Evolutionary conservation across 2,329 filamentous ascomycete genomes (phyloP).

Genomic region (Claviceps sp.): DNA sequence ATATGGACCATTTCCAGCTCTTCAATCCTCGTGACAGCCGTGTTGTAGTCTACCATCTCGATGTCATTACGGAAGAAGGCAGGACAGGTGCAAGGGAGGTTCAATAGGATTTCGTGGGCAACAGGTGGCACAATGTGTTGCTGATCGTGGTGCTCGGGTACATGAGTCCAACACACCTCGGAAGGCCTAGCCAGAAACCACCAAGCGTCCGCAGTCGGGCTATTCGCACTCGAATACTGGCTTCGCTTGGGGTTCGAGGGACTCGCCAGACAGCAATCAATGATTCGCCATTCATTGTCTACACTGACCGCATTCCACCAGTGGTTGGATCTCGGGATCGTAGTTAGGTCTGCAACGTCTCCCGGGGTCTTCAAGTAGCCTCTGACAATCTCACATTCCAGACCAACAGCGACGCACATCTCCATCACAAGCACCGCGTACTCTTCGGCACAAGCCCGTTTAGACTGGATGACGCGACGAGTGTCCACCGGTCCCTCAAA

Average conservation of each 20-base stretch:
- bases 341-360: slow-evolving; percentile 66
- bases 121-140: slow-evolving; percentile 89
- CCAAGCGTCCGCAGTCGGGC: slow-evolving; percentile 66
- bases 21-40: slow-evolving; percentile 70
- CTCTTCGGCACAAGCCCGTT: slow-evolving; percentile 75
- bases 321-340: slow-evolving; percentile 80
- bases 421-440: slow-evolving; percentile 79
- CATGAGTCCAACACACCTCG: slow-evolving; percentile 91
- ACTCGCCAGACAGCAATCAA: slow-evolving; percentile 85
- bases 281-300: slow-evolving; percentile 90
- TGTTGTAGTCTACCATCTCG: slow-evolving; percentile 81
- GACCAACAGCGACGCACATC: slow-evolving; percentile 83
- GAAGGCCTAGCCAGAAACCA: slow-evolving; percentile 86
- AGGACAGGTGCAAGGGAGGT: slow-evolving; percentile 74
- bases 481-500: slow-evolving; percentile 78
- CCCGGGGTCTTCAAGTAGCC: slow-evolving; percentile 88
- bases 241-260: slow-evolving; percentile 75
- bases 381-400: slow-evolving; percentile 74
- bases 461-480: slow-evolving; percentile 68
- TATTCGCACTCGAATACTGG: slow-evolving; percentile 60
- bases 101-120: slow-evolving; percentile 71
- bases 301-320: slow-evolving; percentile 95
- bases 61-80: slow-evolving; percentile 74
- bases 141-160: slow-evolving; percentile 74
- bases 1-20: slow-evolving; percentile 89